Conservation (phyloP, 1,284 basidiomycete genomes). For the Phellinidium pouzarii region DNA sequence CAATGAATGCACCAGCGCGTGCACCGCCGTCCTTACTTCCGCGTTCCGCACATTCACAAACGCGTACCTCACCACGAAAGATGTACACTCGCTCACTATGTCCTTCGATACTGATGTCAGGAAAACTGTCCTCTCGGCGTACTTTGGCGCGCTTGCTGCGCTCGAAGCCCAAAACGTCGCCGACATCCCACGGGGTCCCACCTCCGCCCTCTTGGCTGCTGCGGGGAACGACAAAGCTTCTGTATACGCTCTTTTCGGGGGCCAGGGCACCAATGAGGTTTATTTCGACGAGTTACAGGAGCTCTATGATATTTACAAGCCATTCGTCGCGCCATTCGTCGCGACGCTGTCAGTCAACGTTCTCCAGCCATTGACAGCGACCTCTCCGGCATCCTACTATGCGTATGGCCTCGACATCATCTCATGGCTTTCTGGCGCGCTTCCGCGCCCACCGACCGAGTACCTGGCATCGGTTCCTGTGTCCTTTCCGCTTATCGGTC, state of each 20-base stretch:
- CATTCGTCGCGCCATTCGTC: slow-evolving; percentile 75
- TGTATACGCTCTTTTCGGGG: slow-evolving; percentile 92
- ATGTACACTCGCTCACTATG: slow-evolving; percentile 78
- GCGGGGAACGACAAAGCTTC: slow-evolving; percentile 67
- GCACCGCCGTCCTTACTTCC: slow-evolving; percentile 65
- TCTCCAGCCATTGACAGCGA: slow-evolving; percentile 69
- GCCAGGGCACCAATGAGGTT: slow-evolving; percentile 98
- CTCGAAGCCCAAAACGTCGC: slow-evolving; percentile 59
- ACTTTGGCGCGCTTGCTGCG: slow-evolving; percentile 71
- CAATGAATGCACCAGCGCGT: slow-evolving; percentile 45
- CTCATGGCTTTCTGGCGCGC: slow-evolving; percentile 76
- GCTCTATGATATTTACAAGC: slow-evolving; percentile 86
- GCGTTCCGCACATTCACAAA: slow-evolving; percentile 74
- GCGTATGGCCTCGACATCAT: slow-evolving; percentile 75
- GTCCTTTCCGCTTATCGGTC: slow-evolving; percentile 91
- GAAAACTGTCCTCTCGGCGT: slow-evolving; percentile 72
- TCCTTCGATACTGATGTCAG: slow-evolving; percentile 71
- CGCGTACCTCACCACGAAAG: slow-evolving; percentile 66
- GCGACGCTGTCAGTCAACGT: slow-evolving; percentile 56
- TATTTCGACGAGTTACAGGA: slow-evolving; percentile 95
- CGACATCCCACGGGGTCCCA: slow-evolving; percentile 56
- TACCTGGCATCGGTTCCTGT: slow-evolving; percentile 95
- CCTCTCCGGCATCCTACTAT: slow-evolving; percentile 65
- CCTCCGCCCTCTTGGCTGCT: slow-evolving; percentile 72
- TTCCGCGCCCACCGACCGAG: slow-evolving; percentile 68